Base-by-base conservation (phyloP, 108 stramenopile species). In the Nitzschia inconspicua region DNA sequence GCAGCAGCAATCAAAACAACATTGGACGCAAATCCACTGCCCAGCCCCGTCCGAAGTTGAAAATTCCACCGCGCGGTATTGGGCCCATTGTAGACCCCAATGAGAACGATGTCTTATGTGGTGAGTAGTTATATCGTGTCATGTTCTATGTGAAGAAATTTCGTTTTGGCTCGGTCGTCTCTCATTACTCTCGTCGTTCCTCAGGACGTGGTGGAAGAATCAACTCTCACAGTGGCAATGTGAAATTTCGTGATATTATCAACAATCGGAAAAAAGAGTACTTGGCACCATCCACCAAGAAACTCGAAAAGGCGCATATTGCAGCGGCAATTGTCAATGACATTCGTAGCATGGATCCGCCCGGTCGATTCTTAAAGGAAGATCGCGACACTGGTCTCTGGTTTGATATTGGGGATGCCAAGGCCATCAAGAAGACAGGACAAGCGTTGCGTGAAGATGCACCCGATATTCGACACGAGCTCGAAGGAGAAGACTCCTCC, bases 131-230 rank as follows among this genome's bases (percentile, higher is more conserved):
- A n/a, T n/a, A n/a, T n/a, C n/a, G n/a, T n/a, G n/a, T n/a, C n/a
- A n/a, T n/a, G 36, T 8, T 37, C 36, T 37, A 13, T 10, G 8
- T 8, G 36, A 37, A 13, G 13, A 8, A 37, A 8, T 10, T 13
- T 13, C 13, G 36, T 37, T 10, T 13, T 37, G 10, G 13, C 36
- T 37, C 36, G 36, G 10, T 37, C 57, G 65, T 61, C 34, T 19
- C 46, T 51, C 68, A 59, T 72, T 76, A 60, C 69, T 83, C 49
- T n/a, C n/a, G n/a, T n/a, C n/a, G n/a, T n/a, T n/a, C n/a, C n/a
- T n/a, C n/a, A n/a, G n/a, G n/a, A n/a, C 77, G 93, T 27, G 93
- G 93, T 14, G 90, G 93, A 13, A 77, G 90, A 31, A 90, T 91
- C 78, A 95, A 95, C 59, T 75, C 83, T 54, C 93, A 95, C 70